Evolutionary conservation across 768 basidiomycete genomes (phyloP), one percentile per base, ranked within the genome.

Genomic region (Candolleomyces eurysporus): DNA sequence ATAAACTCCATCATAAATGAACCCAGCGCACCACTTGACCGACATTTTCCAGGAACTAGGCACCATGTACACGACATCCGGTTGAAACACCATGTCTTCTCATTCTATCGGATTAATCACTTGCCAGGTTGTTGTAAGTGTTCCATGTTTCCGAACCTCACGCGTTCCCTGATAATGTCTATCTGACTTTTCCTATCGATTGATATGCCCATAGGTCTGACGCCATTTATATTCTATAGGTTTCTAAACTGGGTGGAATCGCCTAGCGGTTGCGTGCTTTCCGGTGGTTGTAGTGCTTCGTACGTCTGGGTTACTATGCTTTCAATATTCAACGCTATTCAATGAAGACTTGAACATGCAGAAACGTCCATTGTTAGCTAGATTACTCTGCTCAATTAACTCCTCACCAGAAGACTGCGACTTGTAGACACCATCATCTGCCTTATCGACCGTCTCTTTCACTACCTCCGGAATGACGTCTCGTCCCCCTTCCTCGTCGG

Each of bases 1-100:
- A 55, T 61, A 55, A 56, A 42, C 53, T 55, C 45, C 46, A 52
- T 56, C 42, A 56, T 56, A 53, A 61, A 61, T 56, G 60, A 61
- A 61, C 6, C 3, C 1, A 36, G 36, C 36, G 36, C 6, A 31
- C 51, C 26, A 52, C 32, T 53, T 54, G 50, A 31, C 17, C 59
- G 40, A 51, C 10, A 31, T 21, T 45, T 36, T 14, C 21, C 16
- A 48, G 19, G 31, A 22, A 40, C n/a, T 42, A 30, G 54, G 22
- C 39, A 19, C 36, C 36, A 36, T 36, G 16, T 11, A 21, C 40
- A 36, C 16, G 14, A 30, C 21, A 43, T 36, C 5, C 21, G 39
- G 13, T 36, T 51, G 4, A n/a, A 51, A 22, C 17, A 5, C 19
- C 1, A 7, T 5, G 13, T 22, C 22, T 51, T 31, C 13, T 51